Evolutionary conservation across 768 basidiomycete species (phyloP), one percentile per base, ranked within the genome.

Genomic region (Tulasnella sp.): DNA sequence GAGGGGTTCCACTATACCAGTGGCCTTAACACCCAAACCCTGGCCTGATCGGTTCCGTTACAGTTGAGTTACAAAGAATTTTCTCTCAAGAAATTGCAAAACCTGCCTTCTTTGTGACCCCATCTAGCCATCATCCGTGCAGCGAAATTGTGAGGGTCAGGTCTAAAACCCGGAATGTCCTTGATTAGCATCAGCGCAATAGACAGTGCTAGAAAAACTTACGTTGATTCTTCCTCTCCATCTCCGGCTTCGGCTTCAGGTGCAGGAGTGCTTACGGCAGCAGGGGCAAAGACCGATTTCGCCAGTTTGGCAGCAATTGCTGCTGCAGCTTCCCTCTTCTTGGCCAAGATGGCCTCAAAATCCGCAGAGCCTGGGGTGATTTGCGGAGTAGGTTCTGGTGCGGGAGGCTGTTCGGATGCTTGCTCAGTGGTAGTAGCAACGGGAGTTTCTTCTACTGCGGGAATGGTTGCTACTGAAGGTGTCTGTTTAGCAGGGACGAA

Each of bases 81-180:
- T 5, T 16, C 27, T 6, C 10, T 40, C 19, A 16, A n/a, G n/a
- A 5, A n/a, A n/a, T 40, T 16, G 39, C 10, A 20, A 10, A 5
- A 25, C 66, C 90, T 81, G 1, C 93, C 93, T 63, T 88, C 87
- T 62, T 86, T 84, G 63, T 95, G 89, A 0, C 92, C 92, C 86
- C 85, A 92, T 67, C 91, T 95, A 2, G 85, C 86, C 90, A 95
- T 93, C 58, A 93, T 62, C 29, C 85, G 80, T 10, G 81, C 80
- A 28, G 88, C 88, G 58, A 92, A 89, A 10, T 74, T 75, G 49
- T 78, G 80, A 0, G 79, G 77, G 56, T 85, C 78, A 33, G 77
- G 69, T 48, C 74, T 73, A 49, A 22, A 28, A 6, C 33, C 33
- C n/a, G n/a, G n/a, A 16, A 22, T 20, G 19, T n/a, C n/a, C 7